These are phyloP conservation scores for Litchi chinensis DNA, from an alignment of 345 rosid species.

Conservation along the genomic window DNA sequence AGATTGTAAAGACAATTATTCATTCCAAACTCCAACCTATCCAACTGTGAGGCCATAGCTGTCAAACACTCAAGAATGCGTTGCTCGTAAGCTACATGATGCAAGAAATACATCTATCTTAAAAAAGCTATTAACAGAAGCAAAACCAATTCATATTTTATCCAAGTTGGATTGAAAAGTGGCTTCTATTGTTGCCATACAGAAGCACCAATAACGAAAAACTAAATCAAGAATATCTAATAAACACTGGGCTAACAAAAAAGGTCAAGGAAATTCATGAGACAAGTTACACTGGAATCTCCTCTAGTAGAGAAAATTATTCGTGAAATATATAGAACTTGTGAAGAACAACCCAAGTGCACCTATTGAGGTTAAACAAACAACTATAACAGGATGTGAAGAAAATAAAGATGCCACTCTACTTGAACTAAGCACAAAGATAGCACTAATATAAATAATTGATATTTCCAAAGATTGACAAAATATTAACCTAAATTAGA, in stretches of 20 bases:
- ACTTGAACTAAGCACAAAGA: not conserved
- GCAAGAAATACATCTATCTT: not conserved
- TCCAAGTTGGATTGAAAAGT: not conserved
- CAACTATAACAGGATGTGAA: not conserved
- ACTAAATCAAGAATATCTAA: not conserved
- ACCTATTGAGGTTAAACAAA: not conserved
- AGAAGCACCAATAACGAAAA: not conserved
- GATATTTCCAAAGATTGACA: not conserved
- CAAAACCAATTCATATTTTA: not conserved
- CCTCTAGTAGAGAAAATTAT: not conserved
- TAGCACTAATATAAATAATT: conserved; percentile 2
- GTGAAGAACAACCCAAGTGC: conserved; percentile 8
- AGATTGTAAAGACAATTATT: not conserved
- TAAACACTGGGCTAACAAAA: not conserved
- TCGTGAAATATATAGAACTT: not conserved
- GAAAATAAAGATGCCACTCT: not conserved
- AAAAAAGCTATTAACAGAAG: not conserved
- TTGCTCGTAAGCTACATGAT: not conserved
- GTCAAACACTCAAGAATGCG: not conserved
- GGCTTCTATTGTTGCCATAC: not conserved
- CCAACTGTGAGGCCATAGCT: not conserved
- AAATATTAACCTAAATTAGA: not conserved
- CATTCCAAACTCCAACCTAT: not conserved
- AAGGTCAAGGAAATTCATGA: conserved; percentile 6
- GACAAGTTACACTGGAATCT: not conserved